Base-by-base conservation (phyloP, 495 filamentous ascomycete genomes). In the Hypoxylon crocopeplum region DNA sequence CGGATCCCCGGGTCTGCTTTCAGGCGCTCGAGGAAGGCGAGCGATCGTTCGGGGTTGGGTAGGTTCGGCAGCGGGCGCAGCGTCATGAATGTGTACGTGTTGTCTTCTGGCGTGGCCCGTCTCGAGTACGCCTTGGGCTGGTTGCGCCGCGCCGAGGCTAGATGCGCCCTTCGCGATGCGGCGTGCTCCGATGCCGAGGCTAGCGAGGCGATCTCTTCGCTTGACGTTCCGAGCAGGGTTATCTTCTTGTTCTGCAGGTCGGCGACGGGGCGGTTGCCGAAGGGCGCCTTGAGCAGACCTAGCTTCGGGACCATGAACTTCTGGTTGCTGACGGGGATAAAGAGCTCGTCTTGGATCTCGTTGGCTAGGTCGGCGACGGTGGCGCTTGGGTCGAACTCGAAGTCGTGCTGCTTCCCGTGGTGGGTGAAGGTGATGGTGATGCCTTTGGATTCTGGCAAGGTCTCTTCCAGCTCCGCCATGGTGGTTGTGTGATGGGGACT, bases 1-100 rank as follows among this genome's bases (percentile, higher is more conserved):
- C 84, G 84, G 75, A 98, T 94, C 32, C 94, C 94, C 0, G 91
- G 85, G 78, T 98, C 94, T 50, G 84, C 79, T 59, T 84, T 83
- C 5, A 98, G 81, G 0, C 90, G 85, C 62, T 88, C 77, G 24
- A 98, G 86, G 72, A 92, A 94, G n/a, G 76, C 67, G 1, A 84
- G 80, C 8, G 84, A 86, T 45, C 83, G 83, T 7, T 82, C 69
- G 0, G 92, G 86, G 60, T 87, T 76, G 0, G 93, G 92, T 0
- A 98, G 88, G 75, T 96, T 85, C 0, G 84, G 72, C 1, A 97
- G 86, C 1, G 91, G 90, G 12, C 86, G 83, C 20, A 96, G 71
- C 7, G 82, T 84, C 66, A 84, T 81, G 82, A 98, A 98, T 7
- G 88, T 95, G 80, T 96, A 95, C 56, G 75, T 78, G 36, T 71